Base-by-base conservation (phyloP, 495 filamentous ascomycete genomes). In the Neurospora sp. region DNA sequence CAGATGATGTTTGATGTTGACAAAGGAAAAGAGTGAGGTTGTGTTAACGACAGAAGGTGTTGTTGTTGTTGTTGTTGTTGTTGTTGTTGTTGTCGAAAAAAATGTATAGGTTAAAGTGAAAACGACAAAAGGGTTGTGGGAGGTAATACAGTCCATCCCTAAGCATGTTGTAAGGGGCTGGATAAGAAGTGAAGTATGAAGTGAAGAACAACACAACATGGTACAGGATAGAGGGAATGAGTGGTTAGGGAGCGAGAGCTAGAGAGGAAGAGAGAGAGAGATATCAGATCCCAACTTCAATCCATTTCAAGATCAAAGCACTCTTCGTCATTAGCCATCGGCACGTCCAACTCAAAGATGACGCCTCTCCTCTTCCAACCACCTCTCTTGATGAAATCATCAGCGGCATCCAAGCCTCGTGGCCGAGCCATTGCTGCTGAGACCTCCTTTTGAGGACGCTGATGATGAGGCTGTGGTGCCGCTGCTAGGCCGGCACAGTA, bases 351-450 rank as follows among this genome's bases (percentile, higher is more conserved):
- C 35, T 78, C 76, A 74, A 86, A 86, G 70, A 86, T 81, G 71
- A 86, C 83, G 39, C 85, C 85, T 22, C 81, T 72, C 27, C 85
- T 77, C 78, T 86, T 86, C 85, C 85, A 86, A 14, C 79, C 83
- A 14, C 84, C 85, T 0, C 85, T 77, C 76, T 82, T 83, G 16
- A 85, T 75, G 61, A 82, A 82, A 35, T 80, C 75, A 20, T 85
- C 83, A 41, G 76, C 74, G 12, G 80, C 80, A 68, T 76, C 72
- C 71, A 78, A 20, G 20, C 37, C 72, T n/a, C 73, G 74, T 38
- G 73, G 46, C 61, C 74, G 70, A 37, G 39, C 61, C 70, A 71
- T 59, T 69, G 42, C 44, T 38, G n/a, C 70, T 37, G 61, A 39
- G 39, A 59, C 73, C 14, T 72, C 73, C 39, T 69, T 46, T n/a